phyloP scores from a whole-genome alignment of 495 filamentous ascomycete species.

The Penicillium mononematosum region DNA sequence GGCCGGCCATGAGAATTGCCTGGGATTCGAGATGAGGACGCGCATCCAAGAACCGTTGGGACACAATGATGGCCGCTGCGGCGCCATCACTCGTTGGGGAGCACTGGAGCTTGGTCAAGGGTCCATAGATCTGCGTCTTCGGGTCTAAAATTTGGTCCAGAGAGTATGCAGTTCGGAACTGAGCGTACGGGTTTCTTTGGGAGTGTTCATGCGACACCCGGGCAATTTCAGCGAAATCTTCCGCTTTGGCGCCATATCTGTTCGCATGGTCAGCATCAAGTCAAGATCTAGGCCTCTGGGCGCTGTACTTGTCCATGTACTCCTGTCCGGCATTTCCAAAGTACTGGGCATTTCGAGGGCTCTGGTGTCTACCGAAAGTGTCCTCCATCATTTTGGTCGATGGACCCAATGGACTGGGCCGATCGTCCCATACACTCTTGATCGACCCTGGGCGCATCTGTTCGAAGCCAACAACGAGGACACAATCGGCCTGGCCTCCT shows the following conservation, averaged over 20 bases:
- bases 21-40: constrained; percentile 74
- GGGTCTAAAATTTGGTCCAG: constrained; percentile 76
- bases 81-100: constrained; percentile 91
- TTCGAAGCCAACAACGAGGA: constrained; percentile 85
- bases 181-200: constrained; percentile 81
- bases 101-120: constrained; percentile 72
- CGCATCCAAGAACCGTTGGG: constrained; percentile 76
- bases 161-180: constrained; percentile 87
- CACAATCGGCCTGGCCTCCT: constrained; percentile 67
- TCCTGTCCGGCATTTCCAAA: constrained; percentile 85
- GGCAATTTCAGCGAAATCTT: constrained; percentile 84
- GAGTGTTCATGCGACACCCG: constrained; percentile 80
- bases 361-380: constrained; percentile 18
- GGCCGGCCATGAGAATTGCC: constrained; percentile 83
- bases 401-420: constrained; percentile 22
- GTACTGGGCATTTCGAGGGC: constrained; percentile 70
- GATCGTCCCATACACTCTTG: constrained; percentile 28
- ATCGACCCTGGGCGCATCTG: constrained; percentile 74
- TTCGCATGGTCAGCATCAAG: constrained; percentile 22
- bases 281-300: neutral
- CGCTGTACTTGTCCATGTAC: constrained; percentile 73
- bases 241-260: constrained; percentile 63
- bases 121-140: constrained; percentile 66
- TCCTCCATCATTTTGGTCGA: constrained; percentile 27
- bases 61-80: constrained; percentile 84